These are phyloP conservation scores for Starmerella cellae DNA, from an alignment of 805 yeast genomes.

Conservation along the genomic window DNA sequence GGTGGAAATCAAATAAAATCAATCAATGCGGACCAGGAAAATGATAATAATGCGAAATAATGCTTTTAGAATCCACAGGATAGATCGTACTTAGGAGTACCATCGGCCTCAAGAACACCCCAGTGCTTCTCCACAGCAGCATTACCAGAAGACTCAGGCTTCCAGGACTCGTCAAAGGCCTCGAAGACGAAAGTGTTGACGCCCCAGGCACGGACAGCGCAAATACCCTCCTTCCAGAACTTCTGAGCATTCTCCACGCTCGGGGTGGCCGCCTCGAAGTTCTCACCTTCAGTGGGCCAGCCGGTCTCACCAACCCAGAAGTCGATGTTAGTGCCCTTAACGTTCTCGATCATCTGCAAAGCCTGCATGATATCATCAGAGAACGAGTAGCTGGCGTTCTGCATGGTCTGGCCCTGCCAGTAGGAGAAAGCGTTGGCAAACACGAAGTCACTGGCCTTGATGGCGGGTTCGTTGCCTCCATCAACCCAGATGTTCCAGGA, in stretches of 20 bases:
- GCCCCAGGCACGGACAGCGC: constrained; percentile 95
- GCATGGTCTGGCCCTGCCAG: constrained; percentile 93
- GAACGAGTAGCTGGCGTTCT: constrained; percentile 79
- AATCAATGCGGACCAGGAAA: no score
- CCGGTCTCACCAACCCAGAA: constrained; percentile 98
- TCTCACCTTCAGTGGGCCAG: constrained; percentile 83
- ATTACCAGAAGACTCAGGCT: constrained; percentile 65
- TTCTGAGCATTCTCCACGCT: constrained; percentile 55
- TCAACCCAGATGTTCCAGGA: constrained; percentile 90
- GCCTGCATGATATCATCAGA: constrained; percentile 97
- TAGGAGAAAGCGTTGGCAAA: constrained; percentile 94
- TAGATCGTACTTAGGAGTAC: constrained; percentile 25
- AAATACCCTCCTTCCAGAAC: constrained; percentile 80
- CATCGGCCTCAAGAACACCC: constrained; percentile 60
- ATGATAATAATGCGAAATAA: no score
- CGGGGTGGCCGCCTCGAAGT: constrained; percentile 55
- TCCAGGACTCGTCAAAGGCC: constrained; percentile 94
- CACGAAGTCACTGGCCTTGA: constrained; percentile 69
- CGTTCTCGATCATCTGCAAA: constrained; percentile 69
- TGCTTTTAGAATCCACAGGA: constrained; percentile 1
- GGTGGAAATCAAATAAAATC: no score
- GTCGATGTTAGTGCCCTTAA: constrained; percentile 76
- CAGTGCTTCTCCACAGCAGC: constrained; percentile 80
- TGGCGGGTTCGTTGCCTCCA: constrained; percentile 55
- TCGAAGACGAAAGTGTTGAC: constrained; percentile 83